Evolutionary conservation across 352 stramenopile genomes (phyloP), one percentile per base, ranked within the genome.

Genomic region (Pythium folliculosum): DNA sequence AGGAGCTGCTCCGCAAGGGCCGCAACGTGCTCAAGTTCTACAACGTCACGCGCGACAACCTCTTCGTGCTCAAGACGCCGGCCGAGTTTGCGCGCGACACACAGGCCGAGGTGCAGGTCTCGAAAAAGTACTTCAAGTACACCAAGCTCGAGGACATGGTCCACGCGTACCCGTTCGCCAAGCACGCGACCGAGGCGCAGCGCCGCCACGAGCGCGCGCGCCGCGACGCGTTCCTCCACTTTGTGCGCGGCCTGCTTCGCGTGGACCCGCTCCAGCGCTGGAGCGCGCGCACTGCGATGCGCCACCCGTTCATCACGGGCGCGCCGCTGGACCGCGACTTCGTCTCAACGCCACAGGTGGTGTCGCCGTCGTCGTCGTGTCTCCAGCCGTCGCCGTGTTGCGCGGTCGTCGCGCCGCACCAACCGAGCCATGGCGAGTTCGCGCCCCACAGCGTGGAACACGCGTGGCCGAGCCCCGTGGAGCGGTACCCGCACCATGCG

Each of bases 61-160:
- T 67, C 48, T 76, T 81, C 44, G 66, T 76, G 49, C 56, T 86
- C 43, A 84, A 84, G 53, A 71, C 67, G 0, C 59, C 78, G 4
- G 63, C 62, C 13, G 76, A 82, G 58, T 84, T 75, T 47, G 76
- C 77, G 10, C 56, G 68, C 9, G 78, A 86, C 16, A 70, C 45
- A 5, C 59, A 75, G 7, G 65, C 64, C n/a, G 65, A 76, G 12
- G 65, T 75, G 7, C 68, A 65, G 16, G 57, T 71, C 0, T 79
- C 76, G 14, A 86, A 86, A 64, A 80, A 80, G 43, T 86, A 81
- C 55, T 86, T 84, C 68, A 84, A 86, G 65, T 71, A 78, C 63
- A 77, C 76, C 16, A 79, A 71, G 40, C 60, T 86, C 8, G 53
- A 71, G 5, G 76, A 84, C 14, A 76, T 86, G 47, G 64, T 86